These are phyloP conservation scores for Oryza australiensis DNA, from an alignment of 176 grass and related monocot species.

Conservation along the genomic window DNA sequence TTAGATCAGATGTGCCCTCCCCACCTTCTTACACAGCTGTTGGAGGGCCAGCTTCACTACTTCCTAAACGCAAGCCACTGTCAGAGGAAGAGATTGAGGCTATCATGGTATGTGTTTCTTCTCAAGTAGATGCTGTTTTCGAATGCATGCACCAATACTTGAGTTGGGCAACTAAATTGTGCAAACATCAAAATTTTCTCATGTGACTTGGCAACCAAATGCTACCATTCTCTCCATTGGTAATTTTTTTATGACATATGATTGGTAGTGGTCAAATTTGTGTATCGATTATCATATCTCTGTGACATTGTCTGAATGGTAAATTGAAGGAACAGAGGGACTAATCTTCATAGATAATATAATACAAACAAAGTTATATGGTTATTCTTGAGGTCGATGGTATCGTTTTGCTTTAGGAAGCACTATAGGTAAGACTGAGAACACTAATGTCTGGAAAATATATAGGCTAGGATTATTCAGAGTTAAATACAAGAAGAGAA, in stretches of 20 bases:
- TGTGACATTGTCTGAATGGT: not conserved
- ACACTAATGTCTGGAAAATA: not conserved
- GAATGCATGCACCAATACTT: not conserved
- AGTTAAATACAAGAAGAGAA: not conserved
- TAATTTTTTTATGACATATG: not conserved
- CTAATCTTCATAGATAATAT: too few species aligned
- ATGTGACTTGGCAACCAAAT: too few species aligned
- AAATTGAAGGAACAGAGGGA: too few species aligned
- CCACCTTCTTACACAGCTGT: conserved; percentile 80
- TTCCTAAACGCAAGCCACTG: conserved; percentile 86
- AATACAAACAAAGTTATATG: too few species aligned
- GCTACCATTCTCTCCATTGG: not conserved
- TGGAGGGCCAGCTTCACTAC: conserved; percentile 88
- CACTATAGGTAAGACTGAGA: not conserved
- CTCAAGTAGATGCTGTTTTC: not conserved
- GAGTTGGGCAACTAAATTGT: not conserved
- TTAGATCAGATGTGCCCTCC: conserved; percentile 84
- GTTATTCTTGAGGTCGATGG: not conserved
- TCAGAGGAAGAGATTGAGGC: conserved; percentile 94
- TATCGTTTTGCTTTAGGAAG: not conserved
- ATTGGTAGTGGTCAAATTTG: not conserved
- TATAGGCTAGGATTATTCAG: not conserved
- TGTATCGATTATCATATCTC: not conserved
- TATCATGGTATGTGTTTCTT: conserved; percentile 69
- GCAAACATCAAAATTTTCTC: not conserved